A percentile compares a stretch with the other conserved stretches of the same genome.
Evolutionary conservation across 2,329 filamentous ascomycete genomes (phyloP).

Genomic region (Gnomoniopsis sp.): DNA sequence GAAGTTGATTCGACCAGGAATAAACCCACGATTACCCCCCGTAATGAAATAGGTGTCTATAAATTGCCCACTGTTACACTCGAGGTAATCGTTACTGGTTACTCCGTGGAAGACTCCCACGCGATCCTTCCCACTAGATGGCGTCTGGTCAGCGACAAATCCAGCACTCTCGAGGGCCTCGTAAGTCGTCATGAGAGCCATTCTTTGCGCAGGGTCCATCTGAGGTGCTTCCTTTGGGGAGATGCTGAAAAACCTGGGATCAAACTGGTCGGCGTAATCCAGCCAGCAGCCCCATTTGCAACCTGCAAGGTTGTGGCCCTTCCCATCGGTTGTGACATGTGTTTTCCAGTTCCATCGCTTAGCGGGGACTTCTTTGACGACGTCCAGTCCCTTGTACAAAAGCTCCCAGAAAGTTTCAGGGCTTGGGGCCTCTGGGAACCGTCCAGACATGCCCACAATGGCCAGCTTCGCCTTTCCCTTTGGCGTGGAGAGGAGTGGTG

Average conservation of each 20-base stretch:
- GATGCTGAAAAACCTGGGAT: slow-evolving; percentile 18
- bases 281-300: slow-evolving; percentile 9
- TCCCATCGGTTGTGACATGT: too few species aligned
- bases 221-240: slow-evolving; percentile 14
- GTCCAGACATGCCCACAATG: not conserved
- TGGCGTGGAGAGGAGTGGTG: too few species aligned
- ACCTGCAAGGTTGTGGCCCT: too few species aligned
- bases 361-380: slow-evolving; percentile 18
- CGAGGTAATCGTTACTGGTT: slow-evolving; percentile 51
- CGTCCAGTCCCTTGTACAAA: slow-evolving; percentile 22
- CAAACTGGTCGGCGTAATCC: slow-evolving; percentile 8
- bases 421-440: not conserved
- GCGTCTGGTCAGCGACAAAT: slow-evolving; percentile 20
- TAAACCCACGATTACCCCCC: slow-evolving; percentile 27
- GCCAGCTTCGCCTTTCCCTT: slow-evolving; percentile 29
- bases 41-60: slow-evolving; percentile 20
- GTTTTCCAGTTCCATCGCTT: slow-evolving; percentile 11
- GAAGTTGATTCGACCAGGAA: slow-evolving; percentile 35
- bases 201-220: slow-evolving; percentile 14
- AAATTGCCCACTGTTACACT: slow-evolving; percentile 53
- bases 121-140: slow-evolving; percentile 35
- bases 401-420: not conserved
- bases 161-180: slow-evolving; percentile 42
- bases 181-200: slow-evolving; percentile 11
- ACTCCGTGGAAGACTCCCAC: slow-evolving; percentile 64